Evolutionary conservation across 495 filamentous ascomycete species (phyloP).

Genomic region (Trichocladium uniseriatum): DNA sequence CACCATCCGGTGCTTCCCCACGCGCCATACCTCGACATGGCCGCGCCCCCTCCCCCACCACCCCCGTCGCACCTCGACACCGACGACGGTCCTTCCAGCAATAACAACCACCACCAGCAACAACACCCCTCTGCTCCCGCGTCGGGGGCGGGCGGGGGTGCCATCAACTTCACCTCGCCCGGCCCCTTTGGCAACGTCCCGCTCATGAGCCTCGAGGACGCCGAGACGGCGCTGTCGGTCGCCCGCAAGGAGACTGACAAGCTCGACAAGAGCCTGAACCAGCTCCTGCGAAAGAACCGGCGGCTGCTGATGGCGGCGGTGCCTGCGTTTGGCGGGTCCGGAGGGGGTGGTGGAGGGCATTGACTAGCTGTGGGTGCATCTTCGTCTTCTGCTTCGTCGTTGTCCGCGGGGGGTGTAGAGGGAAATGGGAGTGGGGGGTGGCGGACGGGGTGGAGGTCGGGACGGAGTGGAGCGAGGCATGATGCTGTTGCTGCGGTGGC

Average conservation of each 20-base stretch:
- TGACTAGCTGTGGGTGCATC: slow-evolving; percentile 18
- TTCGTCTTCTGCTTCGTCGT: not conserved
- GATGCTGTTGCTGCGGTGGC: slow-evolving; percentile 9
- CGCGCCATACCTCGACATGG: not conserved
- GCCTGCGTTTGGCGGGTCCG: not conserved
- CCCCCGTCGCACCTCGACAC: not conserved
- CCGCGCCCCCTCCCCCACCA: too few species aligned
- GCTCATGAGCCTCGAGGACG: slow-evolving; percentile 49
- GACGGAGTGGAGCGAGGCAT: not conserved
- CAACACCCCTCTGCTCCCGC: not conserved
- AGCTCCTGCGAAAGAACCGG: slow-evolving; percentile 53
- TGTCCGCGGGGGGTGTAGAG: not conserved
- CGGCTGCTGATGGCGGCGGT: slow-evolving; percentile 25
- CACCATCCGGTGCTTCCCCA: not conserved
- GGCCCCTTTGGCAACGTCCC: slow-evolving; percentile 38
- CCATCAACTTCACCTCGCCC: slow-evolving; percentile 4
- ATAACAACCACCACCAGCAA: not conserved
- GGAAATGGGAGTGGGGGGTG: not conserved
- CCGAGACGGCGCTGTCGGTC: slow-evolving; percentile 46
- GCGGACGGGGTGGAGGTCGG: not conserved
- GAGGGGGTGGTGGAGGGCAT: slow-evolving; percentile 18
- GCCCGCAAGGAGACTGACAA: slow-evolving; percentile 60
- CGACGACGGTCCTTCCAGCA: not conserved
- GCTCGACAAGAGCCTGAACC: slow-evolving; percentile 57
- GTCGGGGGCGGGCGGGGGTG: not conserved